A percentile compares a stretch with the other conserved stretches of the same genome.
Conservation (phyloP, 1,284 basidiomycete species). For the Porodaedalea pini region DNA sequence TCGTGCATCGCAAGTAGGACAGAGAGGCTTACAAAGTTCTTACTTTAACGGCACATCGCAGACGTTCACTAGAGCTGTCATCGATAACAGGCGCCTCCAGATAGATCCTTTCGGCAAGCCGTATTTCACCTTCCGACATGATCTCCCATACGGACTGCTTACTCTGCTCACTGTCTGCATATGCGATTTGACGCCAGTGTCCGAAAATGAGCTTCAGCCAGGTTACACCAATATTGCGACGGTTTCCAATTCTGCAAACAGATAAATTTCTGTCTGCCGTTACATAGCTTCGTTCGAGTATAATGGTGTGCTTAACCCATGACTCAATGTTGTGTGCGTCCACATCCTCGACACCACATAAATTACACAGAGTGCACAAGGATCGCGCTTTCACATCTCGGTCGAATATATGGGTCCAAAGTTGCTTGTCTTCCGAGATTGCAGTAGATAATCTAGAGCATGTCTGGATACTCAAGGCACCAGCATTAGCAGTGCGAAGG, state of each 20-base stretch:
- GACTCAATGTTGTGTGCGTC: conserved; percentile 3
- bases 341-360: background rate
- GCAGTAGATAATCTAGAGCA: background rate
- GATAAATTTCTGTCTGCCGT: background rate
- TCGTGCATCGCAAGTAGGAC: no score
- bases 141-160: conserved; percentile 6
- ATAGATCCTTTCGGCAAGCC: background rate
- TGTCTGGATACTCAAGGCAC: no score
- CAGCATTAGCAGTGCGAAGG: background rate
- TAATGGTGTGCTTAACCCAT: conserved; percentile 1
- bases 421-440: conserved; percentile 11
- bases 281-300: background rate
- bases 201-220: conserved; percentile 12
- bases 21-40: background rate
- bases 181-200: conserved; percentile 7
- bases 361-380: background rate
- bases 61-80: background rate
- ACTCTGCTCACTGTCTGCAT: background rate
- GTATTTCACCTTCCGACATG: background rate
- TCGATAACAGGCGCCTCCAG: conserved; percentile 13
- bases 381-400: background rate
- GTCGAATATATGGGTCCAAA: background rate
- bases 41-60: conserved; percentile 2
- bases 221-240: background rate
- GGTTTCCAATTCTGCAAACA: background rate